Conservation (phyloP, 2,329 filamentous ascomycete species). For the Claviceps pusilla region DNA sequence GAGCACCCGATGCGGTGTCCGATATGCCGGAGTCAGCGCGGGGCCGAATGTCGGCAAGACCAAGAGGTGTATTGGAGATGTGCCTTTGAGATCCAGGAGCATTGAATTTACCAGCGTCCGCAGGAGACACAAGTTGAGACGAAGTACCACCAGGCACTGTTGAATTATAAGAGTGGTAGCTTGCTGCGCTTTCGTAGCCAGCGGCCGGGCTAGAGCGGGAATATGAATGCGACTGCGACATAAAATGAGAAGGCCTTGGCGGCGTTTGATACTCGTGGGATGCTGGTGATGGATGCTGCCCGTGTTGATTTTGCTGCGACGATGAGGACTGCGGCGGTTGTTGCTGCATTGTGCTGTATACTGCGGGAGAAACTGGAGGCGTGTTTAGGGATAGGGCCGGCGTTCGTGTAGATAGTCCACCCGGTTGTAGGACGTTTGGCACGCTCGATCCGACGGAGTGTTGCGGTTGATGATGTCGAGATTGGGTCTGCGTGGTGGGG, state of each 20-base stretch:
- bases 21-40: conserved; percentile 68
- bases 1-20: conserved; percentile 49
- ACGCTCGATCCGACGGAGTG: conserved; percentile 29
- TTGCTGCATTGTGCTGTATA: conserved; percentile 27
- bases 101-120: conserved; percentile 37
- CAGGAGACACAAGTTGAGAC: conserved; percentile 50
- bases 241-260: conserved; percentile 49
- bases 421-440: conserved; percentile 45
- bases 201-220: conserved; percentile 69
- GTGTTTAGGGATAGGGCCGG: conserved; percentile 26
- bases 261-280: conserved; percentile 47
- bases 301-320: conserved; percentile 18
- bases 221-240: conserved; percentile 62
- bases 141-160: conserved; percentile 48
- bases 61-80: conserved; percentile 72
- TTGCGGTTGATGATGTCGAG: conserved; percentile 14
- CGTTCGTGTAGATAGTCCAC: conserved; percentile 26
- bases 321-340: conserved; percentile 17
- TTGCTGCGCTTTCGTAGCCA: conserved; percentile 39
- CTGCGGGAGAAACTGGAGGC: conserved; percentile 30
- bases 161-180: conserved; percentile 41
- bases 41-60: conserved; percentile 80
- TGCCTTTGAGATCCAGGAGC: conserved; percentile 44
- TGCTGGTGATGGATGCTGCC: conserved; percentile 20
- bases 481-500: conserved; percentile 18